A percentile compares a stretch with the other conserved stretches of the same genome.
These are phyloP conservation scores for Earliella scabrosa DNA, from an alignment of 1,284 basidiomycete genomes.

Conservation along the genomic window DNA sequence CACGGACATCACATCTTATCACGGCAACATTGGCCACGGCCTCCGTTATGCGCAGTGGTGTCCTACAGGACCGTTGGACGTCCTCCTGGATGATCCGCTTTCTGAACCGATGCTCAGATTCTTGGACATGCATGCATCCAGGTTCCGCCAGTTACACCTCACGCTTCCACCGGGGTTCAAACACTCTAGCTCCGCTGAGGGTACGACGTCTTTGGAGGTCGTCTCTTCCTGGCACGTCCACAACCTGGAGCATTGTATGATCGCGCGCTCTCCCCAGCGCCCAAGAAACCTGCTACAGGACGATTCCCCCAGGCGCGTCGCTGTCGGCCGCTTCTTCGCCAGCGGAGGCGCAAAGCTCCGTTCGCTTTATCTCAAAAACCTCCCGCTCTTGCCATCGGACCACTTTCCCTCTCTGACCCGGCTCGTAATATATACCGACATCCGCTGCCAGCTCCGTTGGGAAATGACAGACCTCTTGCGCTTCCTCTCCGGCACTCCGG, in stretches of 20 bases:
- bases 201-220: not conserved
- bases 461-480: not conserved
- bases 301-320: not conserved
- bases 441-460: not conserved
- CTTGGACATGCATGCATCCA: not conserved
- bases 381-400: not conserved
- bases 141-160: not conserved
- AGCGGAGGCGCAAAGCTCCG: not conserved
- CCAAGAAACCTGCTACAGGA: too few species aligned
- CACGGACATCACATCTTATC: too few species aligned
- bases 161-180: not conserved
- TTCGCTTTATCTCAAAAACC: not conserved
- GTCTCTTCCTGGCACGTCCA: not conserved
- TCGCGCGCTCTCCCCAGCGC: not conserved
- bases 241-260: not conserved
- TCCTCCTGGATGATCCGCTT: not conserved
- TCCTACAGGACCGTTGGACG: not conserved
- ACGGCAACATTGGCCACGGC: not conserved
- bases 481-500: not conserved
- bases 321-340: not conserved
- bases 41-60: not conserved
- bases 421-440: not conserved
- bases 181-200: not conserved
- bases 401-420: not conserved
- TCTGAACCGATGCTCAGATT: not conserved